Evolutionary conservation across 2,329 filamentous ascomycete genomes (phyloP), one percentile per base, ranked within the genome.

Genomic region (Alternaria hordeiaustralica): DNA sequence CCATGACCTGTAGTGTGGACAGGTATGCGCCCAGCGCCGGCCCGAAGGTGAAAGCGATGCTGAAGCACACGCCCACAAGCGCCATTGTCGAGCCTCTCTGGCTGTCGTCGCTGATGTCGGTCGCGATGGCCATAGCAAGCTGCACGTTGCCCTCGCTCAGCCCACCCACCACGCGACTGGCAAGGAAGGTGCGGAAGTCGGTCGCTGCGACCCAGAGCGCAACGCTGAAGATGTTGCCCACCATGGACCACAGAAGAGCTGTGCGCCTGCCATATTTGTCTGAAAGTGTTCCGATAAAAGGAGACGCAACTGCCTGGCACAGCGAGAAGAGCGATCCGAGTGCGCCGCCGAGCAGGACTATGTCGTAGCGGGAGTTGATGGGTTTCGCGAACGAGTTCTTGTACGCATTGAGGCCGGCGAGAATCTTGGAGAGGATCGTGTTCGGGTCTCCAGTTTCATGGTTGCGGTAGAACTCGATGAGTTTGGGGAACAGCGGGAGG

Each of bases 141-240:
- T 99, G 96, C 3, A 99, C 92, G 73, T 99, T 99, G 66, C 96
- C 96, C 83, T 99, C 96, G 60, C 94, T 97, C 68, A 99, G 82
- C 0, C 96, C 96, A 23, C 96, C 96, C 1, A 99, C 92, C 3
- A 99, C 83, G 55, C 96, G 89, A 71, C 93, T 97, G n/a, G 94
- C 92, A 28, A 99, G 86, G 77, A 99, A 99, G 2, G 95, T 98
- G 45, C 94, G 89, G 82, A 99, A 99, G 82, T 98, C 95, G 58
- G 92, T 91, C 1, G 96, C 96, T 47, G 90, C 88, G 9, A 97
- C 93, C 96, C 96, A 99, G 12, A 99, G 88, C 26, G 96, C 89
- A 9, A 99, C 96, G 21, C 93, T 97, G 56, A 96, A 82, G 56
- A 97, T 94, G 79, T 99, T 99, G 44, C 96, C 96, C 5, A 85